A percentile compares a stretch with the other conserved stretches of the same genome.
Evolutionary conservation across 805 yeast genomes (phyloP).

Genomic region (Zygotorulaspora danielsina): DNA sequence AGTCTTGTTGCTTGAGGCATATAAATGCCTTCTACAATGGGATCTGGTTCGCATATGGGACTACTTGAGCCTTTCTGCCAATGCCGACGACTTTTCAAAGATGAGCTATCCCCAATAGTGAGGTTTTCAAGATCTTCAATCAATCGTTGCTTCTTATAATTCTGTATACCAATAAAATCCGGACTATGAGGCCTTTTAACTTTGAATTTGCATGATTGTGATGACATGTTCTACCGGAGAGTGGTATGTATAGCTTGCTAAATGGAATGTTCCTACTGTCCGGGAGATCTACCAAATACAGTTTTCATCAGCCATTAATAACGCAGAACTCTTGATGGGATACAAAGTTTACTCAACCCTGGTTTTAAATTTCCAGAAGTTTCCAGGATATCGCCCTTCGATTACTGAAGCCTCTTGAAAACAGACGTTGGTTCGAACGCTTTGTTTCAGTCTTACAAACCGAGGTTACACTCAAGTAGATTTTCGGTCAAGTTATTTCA

Average conservation of each 20-base stretch:
- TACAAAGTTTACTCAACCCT: too few species aligned
- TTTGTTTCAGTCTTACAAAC: too few species aligned
- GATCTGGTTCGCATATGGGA: background rate
- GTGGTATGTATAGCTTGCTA: too few species aligned
- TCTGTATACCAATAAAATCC: conserved; percentile 26
- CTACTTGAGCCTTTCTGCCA: background rate
- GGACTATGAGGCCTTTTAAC: conserved; percentile 30
- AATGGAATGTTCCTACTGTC: too few species aligned
- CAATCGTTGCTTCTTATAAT: conserved; percentile 34
- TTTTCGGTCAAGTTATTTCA: too few species aligned
- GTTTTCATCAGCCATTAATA: background rate
- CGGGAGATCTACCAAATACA: background rate
- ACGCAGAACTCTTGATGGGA: too few species aligned
- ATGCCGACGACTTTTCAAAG: background rate
- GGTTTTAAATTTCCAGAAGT: background rate
- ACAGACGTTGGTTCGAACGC: background rate
- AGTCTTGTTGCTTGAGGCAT: conserved; percentile 3
- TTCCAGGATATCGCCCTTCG: too few species aligned
- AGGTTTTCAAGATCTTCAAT: conserved; percentile 34
- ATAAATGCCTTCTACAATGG: conserved; percentile 5
- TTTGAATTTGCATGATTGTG: conserved; percentile 14
- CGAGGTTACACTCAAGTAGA: too few species aligned
- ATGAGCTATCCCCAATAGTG: conserved; percentile 10
- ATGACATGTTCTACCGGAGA: conserved; percentile 9
- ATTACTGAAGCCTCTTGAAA: too few species aligned